phyloP scores from a whole-genome alignment of 2,329 filamentous ascomycete species.

The Didymella glomerata region DNA sequence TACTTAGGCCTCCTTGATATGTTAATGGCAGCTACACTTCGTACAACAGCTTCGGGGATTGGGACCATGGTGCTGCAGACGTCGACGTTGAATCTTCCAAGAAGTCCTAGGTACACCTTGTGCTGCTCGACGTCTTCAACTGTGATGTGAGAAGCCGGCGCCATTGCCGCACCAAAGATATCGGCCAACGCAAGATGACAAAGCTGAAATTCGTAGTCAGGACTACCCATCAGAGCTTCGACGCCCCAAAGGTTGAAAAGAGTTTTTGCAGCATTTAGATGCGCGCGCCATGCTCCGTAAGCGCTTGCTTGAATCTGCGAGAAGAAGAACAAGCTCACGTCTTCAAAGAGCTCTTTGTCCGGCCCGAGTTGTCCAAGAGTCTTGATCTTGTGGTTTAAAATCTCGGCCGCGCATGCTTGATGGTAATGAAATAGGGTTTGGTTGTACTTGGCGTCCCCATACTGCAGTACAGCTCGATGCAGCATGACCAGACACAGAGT shows the following conservation, averaged over 20 bases:
- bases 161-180: constrained; percentile 5
- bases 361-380: neutral
- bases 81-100: constrained; percentile 4
- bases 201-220: constrained; percentile 1
- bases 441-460: constrained; percentile 2
- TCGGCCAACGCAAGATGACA: constrained; percentile 7
- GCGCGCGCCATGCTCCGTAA: constrained; percentile 11
- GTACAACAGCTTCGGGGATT: constrained; percentile 3
- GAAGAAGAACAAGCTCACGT: constrained; percentile 12
- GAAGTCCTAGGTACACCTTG: constrained; percentile 1
- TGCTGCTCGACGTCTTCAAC: constrained; percentile 4
- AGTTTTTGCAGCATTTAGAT: constrained; percentile 8
- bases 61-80: constrained; percentile 16
- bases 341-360: constrained; percentile 5
- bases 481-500: constrained; percentile 4
- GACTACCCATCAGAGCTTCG: neutral
- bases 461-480: constrained; percentile 7
- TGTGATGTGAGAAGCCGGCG: constrained; percentile 1
- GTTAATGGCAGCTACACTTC: constrained; percentile 1
- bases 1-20: neutral
- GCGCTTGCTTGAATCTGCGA: constrained; percentile 14
- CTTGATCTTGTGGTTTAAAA: constrained; percentile 13
- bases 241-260: constrained; percentile 8
- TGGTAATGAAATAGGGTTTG: constrained; percentile 11
- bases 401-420: constrained; percentile 9